Evolutionary conservation across 768 basidiomycete species (phyloP).

Genomic region (Mycena indigotica): DNA sequence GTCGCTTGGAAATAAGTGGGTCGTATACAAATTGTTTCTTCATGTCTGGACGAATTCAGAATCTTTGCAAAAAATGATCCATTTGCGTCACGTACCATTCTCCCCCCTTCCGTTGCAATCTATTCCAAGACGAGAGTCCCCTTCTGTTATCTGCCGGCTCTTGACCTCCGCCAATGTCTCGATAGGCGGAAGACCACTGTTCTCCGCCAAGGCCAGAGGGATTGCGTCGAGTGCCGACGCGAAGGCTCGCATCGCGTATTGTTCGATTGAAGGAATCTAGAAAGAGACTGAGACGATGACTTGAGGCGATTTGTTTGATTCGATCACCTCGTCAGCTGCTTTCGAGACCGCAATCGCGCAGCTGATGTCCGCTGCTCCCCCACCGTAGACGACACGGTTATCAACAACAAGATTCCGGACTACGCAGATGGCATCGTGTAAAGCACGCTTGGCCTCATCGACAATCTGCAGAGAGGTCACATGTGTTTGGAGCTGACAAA

Average conservation of each 20-base stretch:
- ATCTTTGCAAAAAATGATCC: background rate
- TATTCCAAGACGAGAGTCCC: slow-evolving; percentile 84
- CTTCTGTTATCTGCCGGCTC: slow-evolving; percentile 87
- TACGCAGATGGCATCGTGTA: slow-evolving; percentile 97
- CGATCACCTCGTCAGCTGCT: slow-evolving; percentile 89
- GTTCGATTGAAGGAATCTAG: slow-evolving; percentile 94
- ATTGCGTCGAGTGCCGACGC: slow-evolving; percentile 93
- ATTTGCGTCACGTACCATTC: slow-evolving; percentile 63
- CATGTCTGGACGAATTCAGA: slow-evolving; percentile 71
- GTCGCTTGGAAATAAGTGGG: slow-evolving; percentile 94
- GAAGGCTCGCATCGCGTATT: slow-evolving; percentile 99
- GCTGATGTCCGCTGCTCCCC: slow-evolving; percentile 97
- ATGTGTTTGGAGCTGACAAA: slow-evolving; percentile 1
- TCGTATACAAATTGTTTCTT: slow-evolving; percentile 96
- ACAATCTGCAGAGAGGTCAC: slow-evolving; percentile 70
- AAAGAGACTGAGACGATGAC: slow-evolving; percentile 4
- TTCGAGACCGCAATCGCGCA: slow-evolving; percentile 91
- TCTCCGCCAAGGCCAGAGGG: slow-evolving; percentile 95
- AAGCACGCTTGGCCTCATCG: slow-evolving; percentile 96
- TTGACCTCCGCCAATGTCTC: slow-evolving; percentile 96
- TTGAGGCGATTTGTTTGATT: background rate
- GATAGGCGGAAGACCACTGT: slow-evolving; percentile 94
- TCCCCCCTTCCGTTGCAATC: slow-evolving; percentile 87
- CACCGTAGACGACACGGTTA: slow-evolving; percentile 97
- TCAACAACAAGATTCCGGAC: slow-evolving; percentile 95